Evolutionary conservation across 2,329 filamentous ascomycete species (phyloP), one percentile per base, ranked within the genome.

Genomic region (Boeremia exigua): DNA sequence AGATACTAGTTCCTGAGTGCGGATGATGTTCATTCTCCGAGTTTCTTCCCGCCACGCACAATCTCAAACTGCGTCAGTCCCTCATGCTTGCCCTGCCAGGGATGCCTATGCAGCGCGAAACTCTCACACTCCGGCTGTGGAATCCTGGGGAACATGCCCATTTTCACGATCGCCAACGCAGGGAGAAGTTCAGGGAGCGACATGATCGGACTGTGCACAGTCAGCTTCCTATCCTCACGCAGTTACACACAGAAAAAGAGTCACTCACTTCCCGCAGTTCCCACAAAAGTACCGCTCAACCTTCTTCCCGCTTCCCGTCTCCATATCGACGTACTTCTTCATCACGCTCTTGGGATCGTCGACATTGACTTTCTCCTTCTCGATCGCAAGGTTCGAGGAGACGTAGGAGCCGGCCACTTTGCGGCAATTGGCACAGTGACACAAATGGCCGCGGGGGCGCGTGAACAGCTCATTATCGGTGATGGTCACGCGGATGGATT

Each of bases 341-440:
- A 82, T 49, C 28, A 75, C 80, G 0, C 77, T 77, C 49, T 80
- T 72, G 2, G 75, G 69, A 55, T 81, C 80, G 8, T 76, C 67
- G 33, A 82, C 76, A 3, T 72, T 69, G 28, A 83, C 79, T 47
- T 82, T 81, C 25, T 77, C 73, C 37, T 73, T 70, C 48, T 78
- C 75, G 19, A 81, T 78, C 6, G 73, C 66, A 12, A 80, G 59
- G 56, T 80, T 79, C 17, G 69, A 60, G 0, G 77, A 62, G 2
- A 77, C 73, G 48, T 75, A 77, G 5, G 75, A 77, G 42, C 81
- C 80, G 2, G 80, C 74, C 0, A 78, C 74, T 64, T 82, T 83
- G 37, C 80, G 77, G 68, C 81, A 83, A 57, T 83, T 84, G 30
- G 72, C 67, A 67, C 82, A 83, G 58, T 83, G 79, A 66, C 81